Percentiles rank a stretch among this genome's conserved stretches.
These are phyloP conservation scores for Backusella psychrophila DNA, from an alignment of 192 early-diverging fungal species.

Conservation along the genomic window DNA sequence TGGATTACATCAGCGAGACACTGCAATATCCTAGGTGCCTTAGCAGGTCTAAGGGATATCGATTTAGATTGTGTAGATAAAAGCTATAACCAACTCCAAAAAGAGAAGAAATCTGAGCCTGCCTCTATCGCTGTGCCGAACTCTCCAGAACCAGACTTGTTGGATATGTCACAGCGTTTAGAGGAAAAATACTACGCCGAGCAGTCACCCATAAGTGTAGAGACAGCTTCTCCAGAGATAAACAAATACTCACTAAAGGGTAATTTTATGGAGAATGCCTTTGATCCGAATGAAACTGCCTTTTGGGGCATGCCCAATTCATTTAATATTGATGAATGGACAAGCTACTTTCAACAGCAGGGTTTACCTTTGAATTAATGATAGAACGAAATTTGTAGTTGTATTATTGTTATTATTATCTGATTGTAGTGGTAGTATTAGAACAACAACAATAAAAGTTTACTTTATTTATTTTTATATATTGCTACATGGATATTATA, in stretches of 20 bases:
- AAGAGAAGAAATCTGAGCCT: slow-evolving; percentile 1
- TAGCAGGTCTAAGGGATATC: slow-evolving; percentile 32
- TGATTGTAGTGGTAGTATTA: background rate
- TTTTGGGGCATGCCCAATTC: slow-evolving; percentile 38
- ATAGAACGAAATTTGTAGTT: background rate
- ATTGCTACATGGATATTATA: background rate
- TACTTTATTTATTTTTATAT: background rate
- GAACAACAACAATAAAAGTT: background rate
- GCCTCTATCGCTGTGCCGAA: slow-evolving; percentile 30
- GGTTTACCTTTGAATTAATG: background rate
- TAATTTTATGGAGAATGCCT: background rate
- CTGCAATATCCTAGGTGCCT: slow-evolving; percentile 29
- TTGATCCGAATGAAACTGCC: slow-evolving; percentile 31
- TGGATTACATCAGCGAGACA: slow-evolving; percentile 34
- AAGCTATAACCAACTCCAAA: slow-evolving; percentile 8
- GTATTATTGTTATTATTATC: background rate
- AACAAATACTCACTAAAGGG: background rate
- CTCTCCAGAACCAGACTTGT: slow-evolving; percentile 18
- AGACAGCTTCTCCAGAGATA: background rate
- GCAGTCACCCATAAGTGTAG: background rate
- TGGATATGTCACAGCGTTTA: background rate
- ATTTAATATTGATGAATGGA: slow-evolving; percentile 39
- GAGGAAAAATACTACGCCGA: background rate
- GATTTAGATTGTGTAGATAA: slow-evolving; percentile 26
- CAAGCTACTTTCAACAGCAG: slow-evolving; percentile 30